These are phyloP conservation scores for Aspergillus egyptiacus DNA, from an alignment of 495 filamentous ascomycete species.

Conservation along the genomic window DNA sequence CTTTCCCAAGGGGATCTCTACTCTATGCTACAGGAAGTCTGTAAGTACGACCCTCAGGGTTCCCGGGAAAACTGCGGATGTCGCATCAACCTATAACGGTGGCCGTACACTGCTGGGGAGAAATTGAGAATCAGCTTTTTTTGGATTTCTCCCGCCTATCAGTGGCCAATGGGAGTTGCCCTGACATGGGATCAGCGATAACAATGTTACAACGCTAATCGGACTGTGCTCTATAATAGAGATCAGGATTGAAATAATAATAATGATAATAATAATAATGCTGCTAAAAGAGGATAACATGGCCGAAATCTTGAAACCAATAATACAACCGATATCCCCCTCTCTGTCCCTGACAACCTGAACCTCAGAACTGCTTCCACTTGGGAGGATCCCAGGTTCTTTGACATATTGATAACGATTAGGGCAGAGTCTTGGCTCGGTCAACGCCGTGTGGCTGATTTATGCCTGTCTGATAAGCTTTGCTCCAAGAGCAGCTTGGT, in stretches of 20 bases:
- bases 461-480: conserved; percentile 6
- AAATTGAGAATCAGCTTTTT: not conserved
- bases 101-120: not conserved
- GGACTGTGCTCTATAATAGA: too few relatives aligned
- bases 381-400: not conserved
- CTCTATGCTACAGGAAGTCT: too few relatives aligned
- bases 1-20: not conserved
- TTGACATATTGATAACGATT: not conserved
- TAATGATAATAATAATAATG: too few relatives aligned
- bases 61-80: too few relatives aligned
- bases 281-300: not conserved
- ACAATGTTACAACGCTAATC: conserved; percentile 20
- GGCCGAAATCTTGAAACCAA: too few relatives aligned
- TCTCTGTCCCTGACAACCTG: too few relatives aligned
- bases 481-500: not conserved
- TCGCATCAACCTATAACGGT: not conserved
- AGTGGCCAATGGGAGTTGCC: conserved; percentile 1
- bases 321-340: too few relatives aligned
- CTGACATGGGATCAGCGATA: conserved; percentile 13
- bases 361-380: not conserved
- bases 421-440: conserved; percentile 7
- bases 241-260: too few relatives aligned
- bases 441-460: conserved; percentile 5
- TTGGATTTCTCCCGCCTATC: not conserved
- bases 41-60: too few relatives aligned